Percentiles rank a stretch among this genome's conserved stretches.
Evolutionary conservation across 2,329 filamentous ascomycete genomes (phyloP).

Genomic region (Byssoonygena ceratinophila): DNA sequence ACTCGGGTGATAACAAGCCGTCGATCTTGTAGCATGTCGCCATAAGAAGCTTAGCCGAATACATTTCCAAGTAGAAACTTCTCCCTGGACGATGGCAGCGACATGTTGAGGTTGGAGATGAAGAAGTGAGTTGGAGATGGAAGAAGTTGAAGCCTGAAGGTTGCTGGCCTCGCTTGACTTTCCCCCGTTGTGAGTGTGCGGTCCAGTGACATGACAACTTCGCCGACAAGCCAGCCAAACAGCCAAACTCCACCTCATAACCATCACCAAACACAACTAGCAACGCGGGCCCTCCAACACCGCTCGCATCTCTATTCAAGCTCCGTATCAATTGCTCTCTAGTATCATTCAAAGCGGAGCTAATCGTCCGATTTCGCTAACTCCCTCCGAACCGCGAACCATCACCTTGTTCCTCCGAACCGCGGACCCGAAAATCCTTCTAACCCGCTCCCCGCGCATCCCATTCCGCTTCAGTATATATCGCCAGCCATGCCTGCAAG

Average conservation of each 20-base stretch:
- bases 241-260: conserved; percentile 12
- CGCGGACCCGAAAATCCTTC: conserved; percentile 6
- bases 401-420: background rate
- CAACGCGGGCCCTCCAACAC: background rate
- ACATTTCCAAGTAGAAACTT: too few species aligned
- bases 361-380: background rate
- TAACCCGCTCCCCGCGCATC: conserved; percentile 3
- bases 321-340: too few species aligned
- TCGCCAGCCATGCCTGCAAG: conserved; percentile 29
- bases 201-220: conserved; percentile 9
- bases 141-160: background rate
- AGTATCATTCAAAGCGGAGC: too few species aligned
- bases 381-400: background rate
- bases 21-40: too few species aligned
- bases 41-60: too few species aligned
- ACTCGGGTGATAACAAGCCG: too few species aligned
- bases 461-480: background rate
- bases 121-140: background rate
- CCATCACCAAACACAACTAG: conserved; percentile 8
- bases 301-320: conserved; percentile 11
- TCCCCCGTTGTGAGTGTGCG: background rate
- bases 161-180: conserved; percentile 6
- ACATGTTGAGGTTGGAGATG: background rate
- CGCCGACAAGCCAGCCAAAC: conserved; percentile 7
- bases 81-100: background rate